Evolutionary conservation across 805 yeast genomes (phyloP).

Genomic region (Blastobotrys americana): DNA sequence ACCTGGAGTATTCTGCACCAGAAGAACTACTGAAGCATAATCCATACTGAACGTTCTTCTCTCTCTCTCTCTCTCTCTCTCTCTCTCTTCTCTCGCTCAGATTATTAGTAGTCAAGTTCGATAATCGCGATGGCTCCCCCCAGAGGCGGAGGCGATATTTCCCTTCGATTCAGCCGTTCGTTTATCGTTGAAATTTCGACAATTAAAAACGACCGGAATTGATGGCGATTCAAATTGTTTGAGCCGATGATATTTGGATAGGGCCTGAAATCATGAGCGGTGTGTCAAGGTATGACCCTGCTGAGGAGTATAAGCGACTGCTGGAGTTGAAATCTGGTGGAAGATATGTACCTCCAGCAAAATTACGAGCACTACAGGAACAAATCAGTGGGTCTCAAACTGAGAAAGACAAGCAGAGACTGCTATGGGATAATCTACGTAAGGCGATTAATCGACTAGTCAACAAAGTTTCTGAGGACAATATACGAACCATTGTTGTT

Average conservation of each 20-base stretch:
- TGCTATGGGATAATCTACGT: slow-evolving; percentile 51
- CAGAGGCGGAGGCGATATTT: too few relatives aligned
- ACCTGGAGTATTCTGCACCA: slow-evolving; percentile 16
- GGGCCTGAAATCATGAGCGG: too few relatives aligned
- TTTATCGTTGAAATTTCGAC: too few relatives aligned
- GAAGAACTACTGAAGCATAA: slow-evolving; percentile 21
- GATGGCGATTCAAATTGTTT: too few relatives aligned
- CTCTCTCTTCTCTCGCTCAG: too few relatives aligned
- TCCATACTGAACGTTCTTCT: slow-evolving; percentile 18
- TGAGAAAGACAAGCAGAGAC: slow-evolving; percentile 41
- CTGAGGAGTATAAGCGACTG: slow-evolving; percentile 34
- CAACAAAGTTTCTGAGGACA: slow-evolving; percentile 39
- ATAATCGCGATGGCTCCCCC: too few relatives aligned
- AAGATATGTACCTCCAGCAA: slow-evolving; percentile 49
- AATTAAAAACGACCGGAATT: too few relatives aligned
- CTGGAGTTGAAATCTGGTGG: slow-evolving; percentile 39
- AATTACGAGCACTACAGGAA: slow-evolving; percentile 38
- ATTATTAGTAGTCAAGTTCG: too few relatives aligned
- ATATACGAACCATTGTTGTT: slow-evolving; percentile 42
- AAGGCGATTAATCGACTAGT: slow-evolving; percentile 43
- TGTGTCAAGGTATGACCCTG: slow-evolving; percentile 18
- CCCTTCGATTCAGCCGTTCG: too few relatives aligned
- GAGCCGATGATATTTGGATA: too few relatives aligned
- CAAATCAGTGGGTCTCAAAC: slow-evolving; percentile 28
- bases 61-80: too few relatives aligned